phyloP scores from a whole-genome alignment of 768 basidiomycete species.

The Amanita pallidorosea region DNA sequence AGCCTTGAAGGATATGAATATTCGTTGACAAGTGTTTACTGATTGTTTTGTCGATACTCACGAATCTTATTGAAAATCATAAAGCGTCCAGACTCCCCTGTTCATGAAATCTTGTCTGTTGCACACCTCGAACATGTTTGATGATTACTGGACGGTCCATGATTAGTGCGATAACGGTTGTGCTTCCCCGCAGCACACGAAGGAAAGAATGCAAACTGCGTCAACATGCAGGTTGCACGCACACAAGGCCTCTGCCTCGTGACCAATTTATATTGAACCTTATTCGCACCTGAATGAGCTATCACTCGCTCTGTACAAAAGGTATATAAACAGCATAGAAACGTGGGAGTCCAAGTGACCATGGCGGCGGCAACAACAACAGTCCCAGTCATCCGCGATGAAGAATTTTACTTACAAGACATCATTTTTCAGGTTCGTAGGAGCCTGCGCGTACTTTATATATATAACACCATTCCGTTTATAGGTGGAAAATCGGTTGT shows the following conservation, averaged over 20 bases:
- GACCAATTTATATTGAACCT: background rate
- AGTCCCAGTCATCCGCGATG: background rate
- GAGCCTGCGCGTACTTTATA: background rate
- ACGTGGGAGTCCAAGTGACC: background rate
- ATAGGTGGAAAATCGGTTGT: conserved; percentile 1
- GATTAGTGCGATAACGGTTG: no score
- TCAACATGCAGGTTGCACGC: no score
- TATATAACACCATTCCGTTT: background rate
- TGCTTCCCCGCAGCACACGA: no score
- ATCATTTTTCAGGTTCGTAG: conserved; percentile 2
- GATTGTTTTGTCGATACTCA: background rate
- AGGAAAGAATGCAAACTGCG: no score
- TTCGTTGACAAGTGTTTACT: background rate
- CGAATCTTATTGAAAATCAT: no score
- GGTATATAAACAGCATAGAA: background rate
- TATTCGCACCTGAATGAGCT: background rate
- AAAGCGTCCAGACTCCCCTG: no score
- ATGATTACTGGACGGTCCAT: no score
- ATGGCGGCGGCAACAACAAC: background rate
- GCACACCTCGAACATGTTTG: no score
- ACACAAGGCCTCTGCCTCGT: background rate
- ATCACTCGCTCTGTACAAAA: background rate
- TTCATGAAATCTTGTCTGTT: no score
- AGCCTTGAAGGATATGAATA: no score
- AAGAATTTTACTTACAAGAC: conserved; percentile 1